Base-by-base conservation (phyloP, 257 asterid species). In the Cynanchum wilfordii region DNA sequence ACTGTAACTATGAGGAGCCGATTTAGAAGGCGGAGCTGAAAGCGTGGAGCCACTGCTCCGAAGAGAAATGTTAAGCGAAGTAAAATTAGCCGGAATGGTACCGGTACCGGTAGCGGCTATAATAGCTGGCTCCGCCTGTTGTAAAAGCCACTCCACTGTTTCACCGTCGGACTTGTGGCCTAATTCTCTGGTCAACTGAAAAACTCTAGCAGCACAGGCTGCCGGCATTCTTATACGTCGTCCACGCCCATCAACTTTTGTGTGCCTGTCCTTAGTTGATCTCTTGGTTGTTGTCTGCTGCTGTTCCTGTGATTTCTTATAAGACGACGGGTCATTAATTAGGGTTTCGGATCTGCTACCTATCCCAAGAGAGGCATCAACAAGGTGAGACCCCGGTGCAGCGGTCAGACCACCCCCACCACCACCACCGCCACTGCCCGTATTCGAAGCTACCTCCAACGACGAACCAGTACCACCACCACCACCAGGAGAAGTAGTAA, bases 211-310 rank as follows among this genome's bases (percentile, higher is more conserved):
- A 1, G 97, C 97, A 57, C 97, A 90, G 0, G 89, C 84, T 4
- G 93, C 96, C 69, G 97, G 97, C 97, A 90, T 88, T 65, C 97
- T 87, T 66, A 90, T 89, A 59, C 97, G 96, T 71, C 97, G 80
- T 49, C 97, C 96, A 7, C 96, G 78, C 2, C 97, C 97, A 78
- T 90, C 96, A 47, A 90, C 97, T 47, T 90, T 90, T 1, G 97
- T 90, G 84, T 90, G 96, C n/a, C 97, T 90, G 83, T 90, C 96
- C 60, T 88, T 88, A 0, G 95, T 87, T 7, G 86, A 73, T 76
- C 83, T 88, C 69, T 90, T 88, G 16, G 68, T 12, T 5, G 57
- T 5, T 17, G 22, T 59, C 75, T 83, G 82, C 75, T 80, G 72
- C 52, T 29, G 72, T 10, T 62, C 79, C 52, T 73, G 81, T 10